Base-by-base conservation (phyloP, 1,284 basidiomycete species). In the Moniliella sp. region DNA sequence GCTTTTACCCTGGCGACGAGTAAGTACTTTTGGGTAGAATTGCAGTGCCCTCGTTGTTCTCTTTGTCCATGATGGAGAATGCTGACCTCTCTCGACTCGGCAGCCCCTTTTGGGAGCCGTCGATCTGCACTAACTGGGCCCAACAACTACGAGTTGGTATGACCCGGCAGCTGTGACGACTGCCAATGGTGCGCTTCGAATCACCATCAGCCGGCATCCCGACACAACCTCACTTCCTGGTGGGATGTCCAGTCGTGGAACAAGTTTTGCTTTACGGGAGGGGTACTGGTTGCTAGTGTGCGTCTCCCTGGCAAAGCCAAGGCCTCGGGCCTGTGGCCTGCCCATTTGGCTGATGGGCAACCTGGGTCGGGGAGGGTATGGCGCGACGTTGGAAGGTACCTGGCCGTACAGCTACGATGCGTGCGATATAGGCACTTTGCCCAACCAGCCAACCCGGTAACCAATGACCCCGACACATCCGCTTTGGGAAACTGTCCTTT, bases 341-440 rank as follows among this genome's bases (percentile, higher is more conserved):
- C 47, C n/a, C 1, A 41, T 44, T 4, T 57, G 51, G 48, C 46
- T 48, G 4, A 46, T 56, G 50, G 55, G 55, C 33, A 56, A 34
- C 19, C 33, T 34, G 2, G 33, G 33, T 11, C 7, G 33, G 15
- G 28, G 28, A 7, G 33, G 33, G 3, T 30, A 34, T 15, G 33
- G 33, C 8, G 33, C 33, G 13, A 28, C 26, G 21, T 13, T 29
- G 13, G 33, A 34, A 11, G 33, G 79, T 4, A 66, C 70, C 48
- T 34, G 33, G 33, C 33, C 33, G 12, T 34, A 29, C 15, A 28
- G 16, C n/a, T 35, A 51, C 33, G 33, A 28, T 15, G 29, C 40
- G 2, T 53, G 50, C 26, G 50, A 53, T 29, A 45, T 51, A 2
- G 50, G 50, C 15, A 53, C 48, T 8, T 31, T 53, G 15, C 39